phyloP scores from a whole-genome alignment of 2,329 filamentous ascomycete genomes.

The Aureobasidium mangrovei region DNA sequence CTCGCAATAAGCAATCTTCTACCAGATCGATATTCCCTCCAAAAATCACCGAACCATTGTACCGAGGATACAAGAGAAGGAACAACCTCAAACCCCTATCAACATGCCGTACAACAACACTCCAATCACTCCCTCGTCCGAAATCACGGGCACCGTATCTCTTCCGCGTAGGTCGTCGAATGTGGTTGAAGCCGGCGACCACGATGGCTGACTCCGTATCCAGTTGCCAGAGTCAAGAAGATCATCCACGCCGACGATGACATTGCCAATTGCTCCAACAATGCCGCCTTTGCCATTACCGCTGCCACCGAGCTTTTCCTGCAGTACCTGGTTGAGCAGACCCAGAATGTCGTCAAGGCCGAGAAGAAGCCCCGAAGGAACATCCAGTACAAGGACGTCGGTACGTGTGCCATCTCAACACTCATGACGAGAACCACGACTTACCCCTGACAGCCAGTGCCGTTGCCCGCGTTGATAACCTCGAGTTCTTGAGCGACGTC shows the following conservation, averaged over 20 bases:
- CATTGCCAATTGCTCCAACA: conserved; percentile 78
- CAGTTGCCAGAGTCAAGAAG: conserved; percentile 92
- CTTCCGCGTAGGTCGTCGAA: conserved; percentile 61
- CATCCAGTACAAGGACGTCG: conserved; percentile 91
- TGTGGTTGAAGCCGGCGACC: background rate
- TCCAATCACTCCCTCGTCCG: conserved; percentile 68
- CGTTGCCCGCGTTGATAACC: conserved; percentile 78
- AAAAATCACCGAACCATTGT: background rate
- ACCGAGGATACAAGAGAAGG: background rate
- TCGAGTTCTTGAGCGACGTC: conserved; percentile 88
- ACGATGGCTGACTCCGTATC: background rate
- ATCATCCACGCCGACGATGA: conserved; percentile 86
- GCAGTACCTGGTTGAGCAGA: conserved; percentile 77
- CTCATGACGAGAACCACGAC: background rate
- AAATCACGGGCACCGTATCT: conserved; percentile 75
- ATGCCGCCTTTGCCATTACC: conserved; percentile 88
- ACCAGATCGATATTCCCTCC: background rate
- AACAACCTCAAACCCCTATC: conserved; percentile 1
- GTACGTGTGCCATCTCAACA: conserved; percentile 38
- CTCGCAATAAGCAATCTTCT: background rate
- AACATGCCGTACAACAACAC: conserved; percentile 85
- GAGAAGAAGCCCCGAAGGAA: conserved; percentile 89
- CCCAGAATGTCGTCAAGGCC: conserved; percentile 78
- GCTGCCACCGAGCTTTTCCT: conserved; percentile 94
- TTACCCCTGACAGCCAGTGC: conserved; percentile 55